Evolutionary conservation across 2,329 filamentous ascomycete genomes (phyloP), one percentile per base, ranked within the genome.

Genomic region (Sclerotinia subarctica): DNA sequence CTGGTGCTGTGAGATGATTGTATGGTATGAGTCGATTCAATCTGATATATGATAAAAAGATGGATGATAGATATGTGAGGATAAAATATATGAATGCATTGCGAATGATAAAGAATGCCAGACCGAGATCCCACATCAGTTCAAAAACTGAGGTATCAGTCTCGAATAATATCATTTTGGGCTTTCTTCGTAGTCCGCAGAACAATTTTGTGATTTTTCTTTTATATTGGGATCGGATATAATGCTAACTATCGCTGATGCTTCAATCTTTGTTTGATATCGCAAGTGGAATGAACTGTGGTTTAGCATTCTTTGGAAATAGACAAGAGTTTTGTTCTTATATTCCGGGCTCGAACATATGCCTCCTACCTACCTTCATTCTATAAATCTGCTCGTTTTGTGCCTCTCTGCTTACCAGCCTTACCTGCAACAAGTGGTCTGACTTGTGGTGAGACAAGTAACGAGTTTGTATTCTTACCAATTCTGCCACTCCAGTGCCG

Each of bases 121-220:
- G 73, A 52, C 77, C 76, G 24, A 80, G 70, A 71, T 80, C 77
- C 78, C 78, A 80, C 66, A 80, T 74, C 62, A 80, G 63, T 51
- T 79, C 77, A 64, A 80, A 75, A 46, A 79, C 75, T 7, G 77
- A 76, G 66, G 78, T 74, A 26, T 74, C 75, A 7, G 77, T 77
- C 54, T 78, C 72, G 66, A 79, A 77, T 52, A 77, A 68, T 57
- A 73, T 69, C 67, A 70, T 71, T 2, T 15, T 29, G 17, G 11
- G 3, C 11, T 24, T 32, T 35, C 10, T 17, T 47, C 42, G 57
- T 17, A 35, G 6, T 35, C 47, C 44, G 19, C 10, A n/a, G 35
- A 15, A 52, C 44, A 10, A 13, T 66, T 35, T 13, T 5, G 5
- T 29, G 44, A 21, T 24, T 21, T 19, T n/a, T 15, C 4, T 52